These are phyloP conservation scores for Penicillium sp. DNA, from an alignment of 2,329 filamentous ascomycete species.

Conservation along the genomic window DNA sequence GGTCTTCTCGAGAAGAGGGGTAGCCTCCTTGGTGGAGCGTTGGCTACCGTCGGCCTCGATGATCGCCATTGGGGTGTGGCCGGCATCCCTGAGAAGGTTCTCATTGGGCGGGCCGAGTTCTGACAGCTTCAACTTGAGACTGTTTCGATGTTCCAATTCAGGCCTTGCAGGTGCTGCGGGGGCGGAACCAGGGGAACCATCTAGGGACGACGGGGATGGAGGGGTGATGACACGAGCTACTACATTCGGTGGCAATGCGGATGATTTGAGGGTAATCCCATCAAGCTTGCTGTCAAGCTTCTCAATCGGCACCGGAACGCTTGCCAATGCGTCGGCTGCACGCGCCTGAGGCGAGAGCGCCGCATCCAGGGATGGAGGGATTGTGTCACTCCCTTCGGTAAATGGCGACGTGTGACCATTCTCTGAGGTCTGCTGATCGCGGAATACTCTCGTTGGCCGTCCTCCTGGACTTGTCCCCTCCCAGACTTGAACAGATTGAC, in stretches of 20 bases:
- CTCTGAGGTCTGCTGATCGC: conserved; percentile 29
- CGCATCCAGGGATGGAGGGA: conserved; percentile 35
- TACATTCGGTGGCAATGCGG: conserved; percentile 40
- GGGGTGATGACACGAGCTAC: conserved; percentile 42
- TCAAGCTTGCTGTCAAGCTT: conserved; percentile 44
- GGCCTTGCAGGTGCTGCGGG: conserved; percentile 23
- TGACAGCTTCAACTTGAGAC: conserved; percentile 33
- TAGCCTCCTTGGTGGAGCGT: conserved; percentile 16
- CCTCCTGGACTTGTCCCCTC: conserved; percentile 38
- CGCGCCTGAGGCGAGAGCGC: conserved; percentile 37
- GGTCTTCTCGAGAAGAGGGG: conserved; percentile 20
- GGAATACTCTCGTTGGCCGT: conserved; percentile 42
- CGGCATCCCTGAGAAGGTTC: conserved; percentile 39
- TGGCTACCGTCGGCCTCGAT: conserved; percentile 33
- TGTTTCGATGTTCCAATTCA: conserved; percentile 26
- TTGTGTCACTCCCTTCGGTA: conserved; percentile 28
- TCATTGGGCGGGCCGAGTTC: conserved; percentile 37
- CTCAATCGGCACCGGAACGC: conserved; percentile 43
- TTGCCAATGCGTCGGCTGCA: conserved; percentile 29
- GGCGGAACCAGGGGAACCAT: conserved; percentile 22
- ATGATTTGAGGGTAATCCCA: conserved; percentile 45
- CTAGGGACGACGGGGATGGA: conserved; percentile 30
- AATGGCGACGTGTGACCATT: conserved; percentile 24
- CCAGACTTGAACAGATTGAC: conserved; percentile 37
- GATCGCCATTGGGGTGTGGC: conserved; percentile 43